These are phyloP conservation scores for Apiospora phragmitis DNA, from an alignment of 2,329 filamentous ascomycete genomes.

Conservation along the genomic window DNA sequence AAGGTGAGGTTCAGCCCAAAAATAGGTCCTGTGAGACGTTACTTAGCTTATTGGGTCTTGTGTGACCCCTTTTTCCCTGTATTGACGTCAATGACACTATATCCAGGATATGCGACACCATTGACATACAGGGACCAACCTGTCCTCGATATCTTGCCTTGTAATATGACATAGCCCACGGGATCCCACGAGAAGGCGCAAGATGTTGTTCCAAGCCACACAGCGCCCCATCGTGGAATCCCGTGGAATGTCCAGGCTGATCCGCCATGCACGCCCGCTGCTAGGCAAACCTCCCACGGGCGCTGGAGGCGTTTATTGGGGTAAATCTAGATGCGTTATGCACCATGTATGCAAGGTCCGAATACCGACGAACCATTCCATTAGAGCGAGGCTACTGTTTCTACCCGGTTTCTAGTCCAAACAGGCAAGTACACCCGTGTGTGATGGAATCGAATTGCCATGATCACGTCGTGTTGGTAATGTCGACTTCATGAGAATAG, in stretches of 20 bases:
- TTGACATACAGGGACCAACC: not conserved
- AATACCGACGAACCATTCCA: not conserved
- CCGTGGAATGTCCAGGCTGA: not conserved
- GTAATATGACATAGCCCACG: not conserved
- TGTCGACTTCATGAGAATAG: not conserved
- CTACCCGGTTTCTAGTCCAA: not conserved
- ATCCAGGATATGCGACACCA: not conserved
- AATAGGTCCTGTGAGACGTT: not conserved
- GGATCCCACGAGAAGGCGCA: not conserved
- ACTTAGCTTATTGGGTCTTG: not conserved
- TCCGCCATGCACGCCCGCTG: not conserved
- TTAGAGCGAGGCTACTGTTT: not conserved
- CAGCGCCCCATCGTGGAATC: not conserved
- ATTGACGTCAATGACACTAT: not conserved
- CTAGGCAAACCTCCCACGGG: not conserved
- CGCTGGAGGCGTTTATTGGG: not conserved
- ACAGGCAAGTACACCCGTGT: not conserved
- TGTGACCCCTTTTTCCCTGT: not conserved
- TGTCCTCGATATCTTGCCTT: not conserved
- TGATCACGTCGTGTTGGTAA: not conserved
- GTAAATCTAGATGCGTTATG: slow-evolving; percentile 8
- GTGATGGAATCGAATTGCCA: not conserved
- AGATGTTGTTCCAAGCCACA: not conserved
- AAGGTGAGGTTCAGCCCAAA: not conserved
- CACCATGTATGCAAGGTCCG: slow-evolving; percentile 4